These are phyloP conservation scores for Candida montana DNA, from an alignment of 805 yeast genomes.

Conservation along the genomic window DNA sequence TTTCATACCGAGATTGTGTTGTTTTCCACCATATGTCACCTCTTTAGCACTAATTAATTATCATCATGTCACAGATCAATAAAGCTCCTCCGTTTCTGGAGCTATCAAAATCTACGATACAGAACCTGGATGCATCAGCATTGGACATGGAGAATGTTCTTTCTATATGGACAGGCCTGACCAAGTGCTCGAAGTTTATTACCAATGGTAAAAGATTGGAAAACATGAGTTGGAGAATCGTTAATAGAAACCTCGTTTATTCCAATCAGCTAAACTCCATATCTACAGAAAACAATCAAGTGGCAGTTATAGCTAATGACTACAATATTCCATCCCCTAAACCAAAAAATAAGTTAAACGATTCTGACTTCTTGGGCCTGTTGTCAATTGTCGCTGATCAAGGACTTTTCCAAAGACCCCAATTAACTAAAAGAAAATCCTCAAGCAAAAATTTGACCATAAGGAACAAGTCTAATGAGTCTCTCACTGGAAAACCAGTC, in stretches of 20 bases:
- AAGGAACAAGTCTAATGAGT: constrained; percentile 12
- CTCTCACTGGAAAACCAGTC: constrained; percentile 14
- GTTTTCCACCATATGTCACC: constrained; percentile 2
- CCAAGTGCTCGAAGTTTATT: constrained; percentile 26
- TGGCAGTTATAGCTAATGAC: constrained; percentile 7
- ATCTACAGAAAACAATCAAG: constrained; percentile 1
- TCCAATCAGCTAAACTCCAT: constrained; percentile 11
- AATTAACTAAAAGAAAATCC: constrained; percentile 18
- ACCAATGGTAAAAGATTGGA: constrained; percentile 27
- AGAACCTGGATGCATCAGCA: constrained; percentile 22
- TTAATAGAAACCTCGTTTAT: constrained; percentile 24
- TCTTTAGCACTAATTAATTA: not conserved
- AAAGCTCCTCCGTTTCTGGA: constrained; percentile 27
- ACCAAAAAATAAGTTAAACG: constrained; percentile 21
- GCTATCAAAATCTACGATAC: constrained; percentile 23
- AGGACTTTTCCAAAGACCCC: constrained; percentile 17
- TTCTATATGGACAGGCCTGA: constrained; percentile 36
- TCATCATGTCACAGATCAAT: constrained; percentile 16
- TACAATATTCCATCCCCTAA: constrained; percentile 5
- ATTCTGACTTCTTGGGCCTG: constrained; percentile 23
- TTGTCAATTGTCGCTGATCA: constrained; percentile 25
- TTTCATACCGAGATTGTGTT: not conserved
- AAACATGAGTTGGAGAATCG: constrained; percentile 29
- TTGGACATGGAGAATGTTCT: constrained; percentile 35
- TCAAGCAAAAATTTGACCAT: constrained; percentile 14